Evolutionary conservation across 345 rosid genomes (phyloP).

Genomic region (Anastatica hierochuntica): DNA sequence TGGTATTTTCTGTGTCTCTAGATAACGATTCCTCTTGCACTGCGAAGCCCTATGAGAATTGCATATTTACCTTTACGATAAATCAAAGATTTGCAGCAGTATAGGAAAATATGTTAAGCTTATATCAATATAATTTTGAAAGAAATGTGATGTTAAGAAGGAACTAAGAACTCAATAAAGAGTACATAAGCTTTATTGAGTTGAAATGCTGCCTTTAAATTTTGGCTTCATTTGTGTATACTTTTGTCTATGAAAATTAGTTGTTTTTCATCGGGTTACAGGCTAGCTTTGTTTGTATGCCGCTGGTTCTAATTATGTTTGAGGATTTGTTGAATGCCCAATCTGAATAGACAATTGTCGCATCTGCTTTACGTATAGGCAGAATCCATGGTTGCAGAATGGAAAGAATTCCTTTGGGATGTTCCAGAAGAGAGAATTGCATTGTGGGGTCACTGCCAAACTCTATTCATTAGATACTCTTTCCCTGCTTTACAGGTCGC

Average conservation of each 20-base stretch:
- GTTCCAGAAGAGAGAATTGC: slow-evolving; percentile 98
- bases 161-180: neutral
- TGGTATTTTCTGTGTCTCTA: neutral
- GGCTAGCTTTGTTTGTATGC: slow-evolving; percentile 9
- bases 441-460: slow-evolving; percentile 96
- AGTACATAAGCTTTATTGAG: neutral
- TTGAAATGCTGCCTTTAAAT: neutral
- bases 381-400: slow-evolving; percentile 96
- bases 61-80: slow-evolving; percentile 3
- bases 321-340: neutral
- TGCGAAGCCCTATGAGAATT: slow-evolving; percentile 7
- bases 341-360: neutral
- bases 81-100: slow-evolving; percentile 4
- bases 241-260: slow-evolving; percentile 3
- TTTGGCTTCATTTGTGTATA: slow-evolving; percentile 8
- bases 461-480: slow-evolving; percentile 73
- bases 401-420: slow-evolving; percentile 99
- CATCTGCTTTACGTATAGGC: slow-evolving; percentile 46
- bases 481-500: slow-evolving; percentile 81
- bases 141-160: neutral
- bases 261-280: neutral
- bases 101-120: slow-evolving; percentile 4
- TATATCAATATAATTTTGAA: slow-evolving; percentile 1
- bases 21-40: slow-evolving; percentile 4
- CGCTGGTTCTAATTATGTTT: slow-evolving; percentile 14